Base-by-base conservation (phyloP, 148 eudicot genomes). In the Suaeda aralocaspica region DNA sequence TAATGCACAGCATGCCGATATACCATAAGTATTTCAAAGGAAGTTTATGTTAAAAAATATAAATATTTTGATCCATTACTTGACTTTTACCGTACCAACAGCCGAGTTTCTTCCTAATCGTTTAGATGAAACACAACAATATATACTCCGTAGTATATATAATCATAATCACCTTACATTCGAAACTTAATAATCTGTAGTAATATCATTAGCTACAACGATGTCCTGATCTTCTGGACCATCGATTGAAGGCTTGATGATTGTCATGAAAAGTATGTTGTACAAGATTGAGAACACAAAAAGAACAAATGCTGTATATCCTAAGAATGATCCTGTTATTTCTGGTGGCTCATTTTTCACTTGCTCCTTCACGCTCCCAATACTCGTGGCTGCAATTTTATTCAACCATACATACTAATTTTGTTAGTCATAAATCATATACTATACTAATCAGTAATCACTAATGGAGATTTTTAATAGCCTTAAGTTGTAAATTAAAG, bases 231-330 rank as follows among this genome's bases (percentile, higher is more conserved):
- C 81, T 19, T 81, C 81, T 19, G 85, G 81, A 46, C 75, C 78
- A 57, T 88, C 93, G 26, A 88, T 74, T 26, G 88, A 70, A 53
- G 93, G 93, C 63, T 82, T 84, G 65, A 88, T 88, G 16, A 88
- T 82, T 3, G 85, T 81, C 9, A 76, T 19, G 56, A 88, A 88
- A 28, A 88, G 24, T n/a, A 86, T 61, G 52, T 88, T 88, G 71
- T 88, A 88, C 52, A 88, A 65, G 26, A 88, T 73, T 42, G 84
- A 62, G 31, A 86, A 79, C 13, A 75, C 1, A 48, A 86, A 66
- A 31, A 88, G 85, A 25, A 51, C 67, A 30, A 81, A 77, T 30
- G 83, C 87, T 1, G 41, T 44, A 26, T 45, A 65, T 44, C 68
- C 26, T 44, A 83, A 46, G 28, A 71, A 70, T 22, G 88, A 58